Evolutionary conservation across 345 rosid genomes (phyloP), one percentile per base, ranked within the genome.

Genomic region (Pelargonium nanum): DNA sequence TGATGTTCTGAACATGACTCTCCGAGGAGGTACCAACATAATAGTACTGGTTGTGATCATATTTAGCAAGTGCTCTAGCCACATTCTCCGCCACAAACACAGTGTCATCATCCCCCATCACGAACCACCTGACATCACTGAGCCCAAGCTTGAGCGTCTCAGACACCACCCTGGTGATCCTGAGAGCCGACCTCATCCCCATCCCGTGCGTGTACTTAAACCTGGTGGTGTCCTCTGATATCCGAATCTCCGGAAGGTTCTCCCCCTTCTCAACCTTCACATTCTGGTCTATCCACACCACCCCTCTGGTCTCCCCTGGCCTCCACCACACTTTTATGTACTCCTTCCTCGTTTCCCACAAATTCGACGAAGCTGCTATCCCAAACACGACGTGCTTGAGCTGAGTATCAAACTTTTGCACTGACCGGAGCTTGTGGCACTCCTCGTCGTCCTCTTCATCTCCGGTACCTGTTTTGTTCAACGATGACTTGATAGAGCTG

Each of bases 1-100:
- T 79, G 24, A 90, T 87, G 58, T 90, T 90, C 75, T 85, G 88
- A 53, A 84, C 80, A 17, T 87, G 95, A 63, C 88, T 84, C 67
- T 87, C 93, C 0, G 93, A 87, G 4, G 88, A 83, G 77, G 90
- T 80, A 70, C 97, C 92, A 0, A 85, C 70, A 48, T 85, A 90
- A 61, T 87, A 87, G 34, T 70, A 77, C 75, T 82, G 87, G 15
- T 70, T 76, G 23, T 83, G 92, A 53, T 51, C 56, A 24, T 25
- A 55, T 0, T 23, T 26, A 0, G 25, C 55, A 19, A 26, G 56
- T 2, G 13, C 55, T 40, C 58, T 40, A 19, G 22, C 6, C 26
- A 8, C 15, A 59, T 61, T 59, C 22, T 65, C 61, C 28, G 61
- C 60, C 65, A 24, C 65, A 16, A 57, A 61, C 34, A 56, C 63